These are phyloP conservation scores for Magnusiomyces tetraspermus DNA, from an alignment of 1,139 yeast genomes.

Conservation along the genomic window DNA sequence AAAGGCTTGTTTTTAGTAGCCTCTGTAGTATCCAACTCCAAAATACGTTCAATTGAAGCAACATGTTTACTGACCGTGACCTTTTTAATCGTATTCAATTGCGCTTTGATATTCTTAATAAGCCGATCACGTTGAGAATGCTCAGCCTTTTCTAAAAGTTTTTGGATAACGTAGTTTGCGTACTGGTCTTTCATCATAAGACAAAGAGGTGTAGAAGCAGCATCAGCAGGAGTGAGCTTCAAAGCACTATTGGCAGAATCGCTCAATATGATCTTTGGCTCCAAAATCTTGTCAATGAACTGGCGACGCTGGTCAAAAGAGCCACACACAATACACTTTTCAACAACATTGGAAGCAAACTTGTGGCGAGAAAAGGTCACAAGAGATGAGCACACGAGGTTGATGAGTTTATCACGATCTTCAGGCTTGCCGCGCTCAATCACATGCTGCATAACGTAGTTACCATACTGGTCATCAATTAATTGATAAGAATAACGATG, in stretches of 20 bases:
- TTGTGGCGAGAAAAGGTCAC: slow-evolving; percentile 85
- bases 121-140: slow-evolving; percentile 39
- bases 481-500: slow-evolving; percentile 64
- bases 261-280: neutral
- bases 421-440: slow-evolving; percentile 63
- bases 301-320: slow-evolving; percentile 49
- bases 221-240: slow-evolving; percentile 17
- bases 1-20: neutral
- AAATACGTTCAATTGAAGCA: slow-evolving; percentile 74
- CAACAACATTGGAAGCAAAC: slow-evolving; percentile 96
- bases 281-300: slow-evolving; percentile 54
- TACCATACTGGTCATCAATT: slow-evolving; percentile 94
- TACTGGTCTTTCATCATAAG: slow-evolving; percentile 96
- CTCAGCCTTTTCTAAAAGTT: slow-evolving; percentile 76
- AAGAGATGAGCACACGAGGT: slow-evolving; percentile 47
- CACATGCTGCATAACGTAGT: slow-evolving; percentile 93
- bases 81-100: slow-evolving; percentile 34
- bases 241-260: slow-evolving; percentile 14
- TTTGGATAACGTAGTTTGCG: slow-evolving; percentile 94
- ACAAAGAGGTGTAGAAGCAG: slow-evolving; percentile 16
- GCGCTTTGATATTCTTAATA: slow-evolving; percentile 34
- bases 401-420: slow-evolving; percentile 44
- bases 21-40: slow-evolving; percentile 25
- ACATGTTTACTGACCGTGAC: slow-evolving; percentile 63
- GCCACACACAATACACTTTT: slow-evolving; percentile 79